Evolutionary conservation across 345 rosid genomes (phyloP), one percentile per base, ranked within the genome.

Genomic region (Hibiscus mutabilis): DNA sequence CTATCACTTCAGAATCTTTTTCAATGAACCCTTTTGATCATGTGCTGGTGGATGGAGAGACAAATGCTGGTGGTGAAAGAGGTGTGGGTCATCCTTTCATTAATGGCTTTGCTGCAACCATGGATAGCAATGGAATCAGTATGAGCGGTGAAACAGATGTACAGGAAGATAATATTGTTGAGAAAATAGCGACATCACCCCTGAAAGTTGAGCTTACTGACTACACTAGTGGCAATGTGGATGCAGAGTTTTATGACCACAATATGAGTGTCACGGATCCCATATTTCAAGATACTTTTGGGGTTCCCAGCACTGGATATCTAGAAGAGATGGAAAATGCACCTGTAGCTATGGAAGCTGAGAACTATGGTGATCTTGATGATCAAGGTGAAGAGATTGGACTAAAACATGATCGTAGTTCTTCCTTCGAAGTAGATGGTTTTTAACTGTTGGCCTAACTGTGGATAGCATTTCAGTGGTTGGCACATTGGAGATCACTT

Each of bases 141-240:
- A 22, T 15, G 29, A 27, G 52, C 7, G 64, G 40, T 66, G 78
- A 60, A 42, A 55, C 66, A 10, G 35, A 33, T 47, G 77, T 67
- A 56, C 72, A 29, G 62, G 61, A 44, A 64, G 47, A 40, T n/a
- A 19, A 40, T 62, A 47, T 60, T 22, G 16, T 56, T 68, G 76
- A 51, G 59, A 66, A 55, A 67, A 63, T 12, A 61, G 15, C 37
- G 0, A 60, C 49, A 1, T 58, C n/a, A 21, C 24, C 57, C 53
- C 29, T 44, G 60, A 40, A 72, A 37, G 25, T 37, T 64, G 58
- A 64, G 37, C 66, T 75, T 29, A 66, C 35, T 31, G 67, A 66
- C 40, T 35, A 18, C 44, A 12, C 37, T 56, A 69, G 16, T 33
- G 10, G 42, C 4, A 63, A 73, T 46, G 66, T 66, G 68, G 65